phyloP scores from a whole-genome alignment of 805 yeast genomes.

The Pichia membranifaciens region DNA sequence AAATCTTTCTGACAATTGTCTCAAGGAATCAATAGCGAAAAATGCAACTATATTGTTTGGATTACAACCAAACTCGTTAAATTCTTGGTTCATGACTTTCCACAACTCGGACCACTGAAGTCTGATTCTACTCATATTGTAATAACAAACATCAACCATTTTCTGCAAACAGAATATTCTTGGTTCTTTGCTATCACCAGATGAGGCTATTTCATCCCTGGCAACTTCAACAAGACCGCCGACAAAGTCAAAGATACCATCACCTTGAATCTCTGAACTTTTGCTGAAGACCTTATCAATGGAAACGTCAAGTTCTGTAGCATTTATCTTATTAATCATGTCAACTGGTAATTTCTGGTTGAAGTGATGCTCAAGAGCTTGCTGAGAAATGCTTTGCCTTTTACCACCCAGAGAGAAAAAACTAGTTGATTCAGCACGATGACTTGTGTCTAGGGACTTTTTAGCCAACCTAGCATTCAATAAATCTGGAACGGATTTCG shows the following conservation, averaged over 20 bases:
- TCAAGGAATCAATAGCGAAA: constrained; percentile 88
- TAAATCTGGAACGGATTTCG: constrained; percentile 80
- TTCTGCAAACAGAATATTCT: constrained; percentile 90
- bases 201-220: constrained; percentile 82
- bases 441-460: constrained; percentile 33
- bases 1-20: constrained; percentile 89
- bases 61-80: constrained; percentile 80
- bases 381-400: constrained; percentile 53
- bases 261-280: constrained; percentile 72
- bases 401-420: constrained; percentile 44
- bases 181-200: constrained; percentile 76
- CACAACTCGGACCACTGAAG: constrained; percentile 96
- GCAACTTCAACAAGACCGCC: constrained; percentile 82
- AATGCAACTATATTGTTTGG: constrained; percentile 69
- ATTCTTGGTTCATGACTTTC: constrained; percentile 88
- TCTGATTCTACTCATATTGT: constrained; percentile 93
- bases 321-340: constrained; percentile 50
- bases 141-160: constrained; percentile 95
- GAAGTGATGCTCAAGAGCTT: constrained; percentile 63
- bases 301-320: constrained; percentile 68
- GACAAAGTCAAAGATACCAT: constrained; percentile 82
- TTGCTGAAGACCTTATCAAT: constrained; percentile 85
- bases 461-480: constrained; percentile 65
- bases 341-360: constrained; percentile 60
- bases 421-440: constrained; percentile 14